Percentiles rank a stretch among this genome's conserved stretches.
phyloP scores from a whole-genome alignment of 306 rosid genomes.

The Cucurbita maxima region DNA sequence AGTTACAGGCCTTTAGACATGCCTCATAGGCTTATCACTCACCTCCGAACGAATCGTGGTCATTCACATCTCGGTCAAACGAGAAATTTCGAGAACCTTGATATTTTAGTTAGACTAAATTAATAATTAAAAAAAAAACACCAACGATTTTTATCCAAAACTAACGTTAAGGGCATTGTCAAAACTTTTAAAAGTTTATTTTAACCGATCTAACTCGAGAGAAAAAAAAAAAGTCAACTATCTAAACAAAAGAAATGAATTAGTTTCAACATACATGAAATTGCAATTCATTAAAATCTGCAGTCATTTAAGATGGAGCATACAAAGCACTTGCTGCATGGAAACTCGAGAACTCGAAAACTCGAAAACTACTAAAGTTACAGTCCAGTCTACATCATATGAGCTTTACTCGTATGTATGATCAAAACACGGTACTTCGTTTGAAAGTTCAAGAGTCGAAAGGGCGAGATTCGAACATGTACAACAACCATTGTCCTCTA shows the following conservation, averaged over 20 bases:
- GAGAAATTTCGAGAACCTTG: too few relatives aligned
- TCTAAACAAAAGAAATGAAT: not conserved
- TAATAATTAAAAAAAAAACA: too few relatives aligned
- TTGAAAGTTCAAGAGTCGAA: not conserved
- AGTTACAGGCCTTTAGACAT: too few relatives aligned
- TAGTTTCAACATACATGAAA: not conserved
- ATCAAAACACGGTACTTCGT: not conserved
- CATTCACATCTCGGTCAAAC: too few relatives aligned
- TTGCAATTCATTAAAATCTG: not conserved
- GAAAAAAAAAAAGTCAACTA: too few relatives aligned
- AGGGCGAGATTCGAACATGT: conserved; percentile 1
- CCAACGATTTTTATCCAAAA: too few relatives aligned
- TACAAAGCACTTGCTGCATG: not conserved
- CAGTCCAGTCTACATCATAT: not conserved
- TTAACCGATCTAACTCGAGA: too few relatives aligned
- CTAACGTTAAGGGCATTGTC: too few relatives aligned
- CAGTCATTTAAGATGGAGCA: not conserved
- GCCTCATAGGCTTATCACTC: too few relatives aligned
- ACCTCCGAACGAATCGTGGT: too few relatives aligned
- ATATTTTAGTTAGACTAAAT: too few relatives aligned
- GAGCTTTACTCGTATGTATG: not conserved
- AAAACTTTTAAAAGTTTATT: too few relatives aligned
- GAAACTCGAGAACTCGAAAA: not conserved
- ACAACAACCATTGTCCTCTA: not conserved
- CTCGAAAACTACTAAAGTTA: not conserved